Conservation (phyloP, 306 rosid genomes). For the Malus orientalis region DNA sequence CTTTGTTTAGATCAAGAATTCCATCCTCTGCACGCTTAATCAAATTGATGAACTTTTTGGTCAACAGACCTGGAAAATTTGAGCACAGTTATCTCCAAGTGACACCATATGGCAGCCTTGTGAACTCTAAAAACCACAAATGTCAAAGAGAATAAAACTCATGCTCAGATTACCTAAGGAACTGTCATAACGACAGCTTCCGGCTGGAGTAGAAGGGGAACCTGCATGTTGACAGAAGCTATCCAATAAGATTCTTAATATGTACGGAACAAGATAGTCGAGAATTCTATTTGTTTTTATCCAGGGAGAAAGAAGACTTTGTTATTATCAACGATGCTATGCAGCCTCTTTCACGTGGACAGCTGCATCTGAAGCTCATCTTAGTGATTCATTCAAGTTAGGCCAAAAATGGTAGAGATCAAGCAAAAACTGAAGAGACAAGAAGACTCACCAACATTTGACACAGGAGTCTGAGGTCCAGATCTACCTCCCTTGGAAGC, state of each 20-base stretch:
- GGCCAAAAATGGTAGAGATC: not conserved
- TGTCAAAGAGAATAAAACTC: constrained; percentile 8
- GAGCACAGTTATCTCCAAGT: constrained; percentile 28
- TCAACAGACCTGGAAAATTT: constrained; percentile 74
- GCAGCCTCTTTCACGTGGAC: constrained; percentile 11
- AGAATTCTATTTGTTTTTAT: not conserved
- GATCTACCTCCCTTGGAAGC: constrained; percentile 55
- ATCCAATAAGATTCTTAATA: not conserved
- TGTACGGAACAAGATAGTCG: not conserved
- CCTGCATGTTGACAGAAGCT: constrained; percentile 35
- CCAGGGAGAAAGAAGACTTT: not conserved
- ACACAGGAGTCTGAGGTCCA: constrained; percentile 72
- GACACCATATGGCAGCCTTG: constrained; percentile 12
- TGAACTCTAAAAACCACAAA: constrained; percentile 10
- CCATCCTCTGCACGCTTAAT: constrained; percentile 91
- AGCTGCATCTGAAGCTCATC: constrained; percentile 9
- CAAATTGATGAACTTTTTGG: constrained; percentile 90
- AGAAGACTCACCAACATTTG: constrained; percentile 54
- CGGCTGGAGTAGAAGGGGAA: constrained; percentile 86
- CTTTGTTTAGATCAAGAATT: constrained; percentile 88
- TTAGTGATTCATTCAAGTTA: not conserved
- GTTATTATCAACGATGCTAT: not conserved
- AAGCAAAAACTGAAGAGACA: not conserved
- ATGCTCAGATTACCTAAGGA: constrained; percentile 65
- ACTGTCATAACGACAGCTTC: constrained; percentile 89